Evolutionary conservation across 139 green algal genomes (phyloP).

Genomic region (Zygnema cylindricum): DNA sequence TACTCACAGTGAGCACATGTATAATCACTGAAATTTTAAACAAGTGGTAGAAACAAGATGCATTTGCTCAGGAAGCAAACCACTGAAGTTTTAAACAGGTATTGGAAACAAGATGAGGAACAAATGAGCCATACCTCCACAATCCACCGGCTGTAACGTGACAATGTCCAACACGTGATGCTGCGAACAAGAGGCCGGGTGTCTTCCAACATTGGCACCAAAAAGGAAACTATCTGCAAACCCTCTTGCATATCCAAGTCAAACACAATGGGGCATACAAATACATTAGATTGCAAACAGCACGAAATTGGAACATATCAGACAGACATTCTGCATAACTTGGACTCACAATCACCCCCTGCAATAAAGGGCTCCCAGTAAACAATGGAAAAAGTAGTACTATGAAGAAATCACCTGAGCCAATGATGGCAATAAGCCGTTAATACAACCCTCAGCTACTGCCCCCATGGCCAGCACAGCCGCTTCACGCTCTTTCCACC

Average conservation of each 20-base stretch:
- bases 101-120: neutral
- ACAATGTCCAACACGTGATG: constrained; percentile 92
- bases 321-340: no score
- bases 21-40: no score
- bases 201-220: constrained; percentile 81
- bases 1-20: no score
- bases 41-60: no score
- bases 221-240: constrained; percentile 77
- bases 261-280: no score
- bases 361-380: no score
- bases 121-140: constrained; percentile 24
- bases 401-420: constrained; percentile 39
- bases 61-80: no score
- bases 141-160: constrained; percentile 84
- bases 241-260: neutral
- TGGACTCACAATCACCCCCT: no score
- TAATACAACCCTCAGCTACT: constrained; percentile 84
- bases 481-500: constrained; percentile 78
- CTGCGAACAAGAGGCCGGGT: constrained; percentile 76
- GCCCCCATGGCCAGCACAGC: constrained; percentile 92
- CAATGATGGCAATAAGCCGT: constrained; percentile 51
- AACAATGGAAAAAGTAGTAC: no score
- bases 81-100: neutral
- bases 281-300: no score
- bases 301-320: no score